Percentiles rank a stretch among this genome's conserved stretches.
phyloP scores from a whole-genome alignment of 2,329 filamentous ascomycete genomes.

The Talaromyces amestolkiae region DNA sequence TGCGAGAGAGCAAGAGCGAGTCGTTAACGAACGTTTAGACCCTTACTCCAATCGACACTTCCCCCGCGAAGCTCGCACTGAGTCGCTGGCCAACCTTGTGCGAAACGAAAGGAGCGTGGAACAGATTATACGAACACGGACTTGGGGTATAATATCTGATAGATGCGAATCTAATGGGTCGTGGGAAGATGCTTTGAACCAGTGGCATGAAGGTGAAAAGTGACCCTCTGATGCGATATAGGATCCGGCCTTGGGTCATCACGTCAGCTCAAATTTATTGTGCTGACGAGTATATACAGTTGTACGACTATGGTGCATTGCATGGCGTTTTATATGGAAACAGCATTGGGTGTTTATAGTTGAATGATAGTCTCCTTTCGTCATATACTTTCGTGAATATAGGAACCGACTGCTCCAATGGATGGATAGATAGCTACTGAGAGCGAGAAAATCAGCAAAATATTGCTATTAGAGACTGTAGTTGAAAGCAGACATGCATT shows the following conservation, averaged over 20 bases:
- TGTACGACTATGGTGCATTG: constrained; percentile 16
- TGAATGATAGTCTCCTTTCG: background rate
- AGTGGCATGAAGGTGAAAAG: constrained; percentile 52
- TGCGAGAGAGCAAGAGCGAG: constrained; percentile 65
- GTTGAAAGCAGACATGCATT: background rate
- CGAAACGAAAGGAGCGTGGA: constrained; percentile 69
- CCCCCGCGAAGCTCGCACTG: constrained; percentile 70
- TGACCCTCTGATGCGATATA: background rate
- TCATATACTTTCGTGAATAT: background rate
- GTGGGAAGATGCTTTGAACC: constrained; percentile 65
- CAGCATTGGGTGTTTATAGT: constrained; percentile 1
- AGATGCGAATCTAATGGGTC: constrained; percentile 63
- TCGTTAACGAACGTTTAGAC: constrained; percentile 85
- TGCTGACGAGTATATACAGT: constrained; percentile 5
- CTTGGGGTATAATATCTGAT: constrained; percentile 75
- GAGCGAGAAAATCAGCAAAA: too few relatives aligned
- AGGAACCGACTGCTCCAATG: background rate
- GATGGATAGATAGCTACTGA: background rate
- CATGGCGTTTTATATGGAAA: constrained; percentile 11
- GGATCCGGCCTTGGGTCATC: background rate
- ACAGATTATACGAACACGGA: constrained; percentile 75
- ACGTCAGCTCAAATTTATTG: background rate
- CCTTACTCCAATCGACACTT: constrained; percentile 87
- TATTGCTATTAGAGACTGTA: background rate
- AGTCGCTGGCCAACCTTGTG: constrained; percentile 70